Percentiles rank a stretch among this genome's conserved stretches.
These are phyloP conservation scores for Arachis hypogaea DNA, from an alignment of 306 rosid species.

Conservation along the genomic window DNA sequence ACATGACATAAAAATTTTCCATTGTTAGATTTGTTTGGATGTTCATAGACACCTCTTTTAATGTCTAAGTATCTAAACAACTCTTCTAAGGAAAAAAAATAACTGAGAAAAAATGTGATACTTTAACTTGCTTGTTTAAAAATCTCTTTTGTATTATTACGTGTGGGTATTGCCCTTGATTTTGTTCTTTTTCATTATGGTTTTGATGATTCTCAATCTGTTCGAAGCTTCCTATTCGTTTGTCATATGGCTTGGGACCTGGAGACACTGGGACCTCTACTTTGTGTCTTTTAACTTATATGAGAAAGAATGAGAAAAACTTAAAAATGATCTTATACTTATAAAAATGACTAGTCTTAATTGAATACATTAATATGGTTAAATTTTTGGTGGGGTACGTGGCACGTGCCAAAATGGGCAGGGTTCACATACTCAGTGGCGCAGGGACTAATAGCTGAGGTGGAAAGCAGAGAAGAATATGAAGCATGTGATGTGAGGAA, in stretches of 20 bases:
- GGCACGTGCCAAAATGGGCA: slow-evolving; percentile 32
- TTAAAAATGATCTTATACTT: too few species aligned
- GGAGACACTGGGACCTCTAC: not conserved
- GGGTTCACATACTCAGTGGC: slow-evolving; percentile 79
- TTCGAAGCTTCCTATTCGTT: not conserved
- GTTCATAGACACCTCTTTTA: too few species aligned
- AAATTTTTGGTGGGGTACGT: not conserved
- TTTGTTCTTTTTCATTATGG: not conserved
- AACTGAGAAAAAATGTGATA: too few species aligned
- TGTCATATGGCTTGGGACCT: not conserved
- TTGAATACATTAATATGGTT: too few species aligned
- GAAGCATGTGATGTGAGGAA: slow-evolving; percentile 68
- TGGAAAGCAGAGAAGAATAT: slow-evolving; percentile 67
- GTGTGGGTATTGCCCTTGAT: not conserved
- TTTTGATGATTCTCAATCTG: not conserved
- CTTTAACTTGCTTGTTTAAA: too few species aligned
- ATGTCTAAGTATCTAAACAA: too few species aligned
- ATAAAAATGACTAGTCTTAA: too few species aligned
- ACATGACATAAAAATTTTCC: too few species aligned
- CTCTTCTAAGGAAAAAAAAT: too few species aligned
- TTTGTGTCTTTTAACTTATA: not conserved
- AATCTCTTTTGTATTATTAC: too few species aligned
- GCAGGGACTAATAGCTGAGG: slow-evolving; percentile 58
- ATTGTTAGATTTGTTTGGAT: too few species aligned
- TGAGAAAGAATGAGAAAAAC: too few species aligned